These are phyloP conservation scores for Magnolia officinalis DNA, from an alignment of 164 flowering plant species.

Conservation along the genomic window DNA sequence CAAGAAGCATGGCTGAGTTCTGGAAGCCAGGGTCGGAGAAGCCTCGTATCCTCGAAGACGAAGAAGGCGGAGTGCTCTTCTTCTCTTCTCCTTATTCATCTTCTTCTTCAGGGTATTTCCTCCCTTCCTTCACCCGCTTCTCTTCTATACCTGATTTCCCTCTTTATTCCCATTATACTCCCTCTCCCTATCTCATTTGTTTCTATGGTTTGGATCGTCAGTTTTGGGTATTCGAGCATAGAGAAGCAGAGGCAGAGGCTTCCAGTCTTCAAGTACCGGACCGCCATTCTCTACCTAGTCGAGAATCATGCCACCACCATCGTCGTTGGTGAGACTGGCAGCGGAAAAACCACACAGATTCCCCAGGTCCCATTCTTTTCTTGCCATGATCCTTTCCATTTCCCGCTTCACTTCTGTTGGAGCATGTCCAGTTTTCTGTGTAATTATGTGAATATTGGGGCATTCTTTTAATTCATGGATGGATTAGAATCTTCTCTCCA, in stretches of 20 bases:
- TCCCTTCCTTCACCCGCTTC: not conserved
- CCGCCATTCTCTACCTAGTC: slow-evolving; percentile 73
- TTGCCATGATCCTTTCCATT: not conserved
- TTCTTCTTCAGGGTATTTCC: slow-evolving; percentile 42
- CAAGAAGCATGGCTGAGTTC: slow-evolving; percentile 50
- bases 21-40: slow-evolving; percentile 92
- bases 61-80: slow-evolving; percentile 87
- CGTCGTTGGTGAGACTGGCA: slow-evolving; percentile 93
- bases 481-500: not conserved
- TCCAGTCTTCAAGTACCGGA: slow-evolving; percentile 76
- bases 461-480: not conserved
- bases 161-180: not conserved
- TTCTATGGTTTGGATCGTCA: slow-evolving; percentile 7
- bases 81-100: slow-evolving; percentile 46
- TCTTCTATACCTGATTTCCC: not conserved
- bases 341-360: slow-evolving; percentile 96
- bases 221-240: slow-evolving; percentile 52
- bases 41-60: slow-evolving; percentile 83
- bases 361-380: slow-evolving; percentile 59
- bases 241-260: slow-evolving; percentile 89
- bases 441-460: not conserved
- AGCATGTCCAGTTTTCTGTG: not conserved
- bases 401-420: not conserved
- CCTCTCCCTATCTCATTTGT: too few relatives aligned
- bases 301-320: slow-evolving; percentile 85